Base-by-base conservation (phyloP, 768 basidiomycete species). In the Boletellus emodensis region DNA sequence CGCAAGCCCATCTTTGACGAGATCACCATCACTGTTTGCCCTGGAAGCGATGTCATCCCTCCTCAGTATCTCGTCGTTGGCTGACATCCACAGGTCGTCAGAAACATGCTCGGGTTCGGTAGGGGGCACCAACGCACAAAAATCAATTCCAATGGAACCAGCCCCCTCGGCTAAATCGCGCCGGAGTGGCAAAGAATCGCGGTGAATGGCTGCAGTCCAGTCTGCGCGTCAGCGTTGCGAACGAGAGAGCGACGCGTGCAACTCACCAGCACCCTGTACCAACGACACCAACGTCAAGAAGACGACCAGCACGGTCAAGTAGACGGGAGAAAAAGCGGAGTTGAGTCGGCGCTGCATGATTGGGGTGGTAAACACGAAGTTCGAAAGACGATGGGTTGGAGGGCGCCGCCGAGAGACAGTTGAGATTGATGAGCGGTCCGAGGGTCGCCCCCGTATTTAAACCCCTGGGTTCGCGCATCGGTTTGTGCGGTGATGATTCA, bases 241-340 rank as follows among this genome's bases (percentile, higher is more conserved):
- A 26, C n/a, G 39, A 20, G 7, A 20, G 6, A 33, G 2, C 2
- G 13, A 36, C 15, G 15, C 11, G 13, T 14, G 32, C 12, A 1
- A 58, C 56, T 48, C 24, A 49, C 55, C 50, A 5, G 50, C 56
- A 13, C 46, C 39, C 14, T 48, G 49, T 14, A 10, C 50, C 44
- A 36, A 45, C 15, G 49, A 36, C 6, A 51, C 36, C 46, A 46
- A 57, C 2, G 51, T 37, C 33, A 39, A 48, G 37, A 57, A 35
- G 30, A 46, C 17, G 36, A 48, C 13, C 9, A 57, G 30, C 7
- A 33, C 10, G 13, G 30, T 37, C 22, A 52, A 22, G n/a, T 39
- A 48, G 35, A 46, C 5, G 35, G 34, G 44, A 1, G 22, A 42
- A 13, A 39, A 26, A 2, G 46, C 13, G 15, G 35, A 4, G 24